Evolutionary conservation across 306 rosid species (phyloP), one percentile per base, ranked within the genome.

Genomic region (Fragaria ananassa): DNA sequence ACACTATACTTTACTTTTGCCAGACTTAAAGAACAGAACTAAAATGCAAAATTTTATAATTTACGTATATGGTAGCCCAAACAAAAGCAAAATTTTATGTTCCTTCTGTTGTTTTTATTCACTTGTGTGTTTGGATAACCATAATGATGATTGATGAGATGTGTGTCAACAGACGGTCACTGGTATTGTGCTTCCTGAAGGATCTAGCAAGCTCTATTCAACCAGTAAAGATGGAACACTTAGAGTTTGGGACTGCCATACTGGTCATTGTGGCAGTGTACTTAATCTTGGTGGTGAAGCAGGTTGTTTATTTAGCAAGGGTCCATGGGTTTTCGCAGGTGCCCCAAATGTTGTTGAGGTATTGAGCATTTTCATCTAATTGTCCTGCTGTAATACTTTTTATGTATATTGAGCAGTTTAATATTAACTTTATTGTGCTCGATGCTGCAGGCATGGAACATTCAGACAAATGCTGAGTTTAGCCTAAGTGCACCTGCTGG

Each of bases 251-350:
- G 85, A 90, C 49, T 90, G 87, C 67, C 35, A 71, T 47, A 83
- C 81, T 44, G 85, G 89, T 53, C 72, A 31, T 29, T 88, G 88
- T 74, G 76, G 14, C 74, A 50, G 13, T 1, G 65, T 72, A 13
- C 54, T 50, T 41, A 74, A 81, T 63, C 76, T 86, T 27, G 81
- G 84, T 9, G 68, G 10, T 1, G 85, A 86, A 67, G 81, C 81
- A 41, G 82, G 74, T 51, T 88, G 77, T 73, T 78, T 88, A 71
- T 75, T 81, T 72, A 70, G 80, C 2, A 81, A 83, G 68, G 89
- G 88, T 1, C 71, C 77, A 14, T 90, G 89, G 89, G 76, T 90
- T 68, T 88, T 86, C 53, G 75, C 72, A 57, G 92, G 90, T 39
- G 7, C 69, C 31, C 75, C 18, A 0, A 87, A 87, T 79, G 66